Evolutionary conservation across 2,329 filamentous ascomycete genomes (phyloP), one percentile per base, ranked within the genome.

Genomic region (Alternaria arbusti): DNA sequence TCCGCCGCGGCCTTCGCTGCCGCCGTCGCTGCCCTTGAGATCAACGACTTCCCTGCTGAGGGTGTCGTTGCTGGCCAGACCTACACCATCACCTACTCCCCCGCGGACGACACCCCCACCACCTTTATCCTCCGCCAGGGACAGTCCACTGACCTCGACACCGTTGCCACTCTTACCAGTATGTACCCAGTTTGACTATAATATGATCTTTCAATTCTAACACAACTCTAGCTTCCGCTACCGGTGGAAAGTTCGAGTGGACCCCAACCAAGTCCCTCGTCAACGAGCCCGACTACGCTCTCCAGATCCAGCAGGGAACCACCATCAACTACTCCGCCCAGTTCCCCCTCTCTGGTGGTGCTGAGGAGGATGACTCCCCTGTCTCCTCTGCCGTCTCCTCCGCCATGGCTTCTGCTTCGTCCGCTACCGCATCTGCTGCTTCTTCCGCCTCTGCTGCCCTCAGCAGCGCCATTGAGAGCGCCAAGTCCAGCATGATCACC

Each of bases 61-160:
- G 74, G 80, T 51, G 79, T 88, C 57, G 72, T 80, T 52, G 82
- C 83, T 57, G 87, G 87, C 51, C 72, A 86, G 70, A 79, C 81
- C 26, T 79, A 82, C 65, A 84, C 78, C 13, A 74, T 88, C 54
- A 83, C 79, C 57, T 88, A 85, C 84, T 72, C 84, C 60, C 81
- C 80, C 50, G 78, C 81, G 58, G 74, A 78, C 61, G 68, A 70
- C 62, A 65, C 70, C 79, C 82, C 85, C 7, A 85, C 86, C 40
- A 88, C 84, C 44, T 84, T 90, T 69, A 84, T 83, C 58, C 82
- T 90, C 46, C 83, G 85, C 67, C 82, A 86, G 77, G 88, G 88
- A 49, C 62, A 76, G 17, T 76, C 84, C 3, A 77, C 70, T 57
- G 72, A 88, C 72, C 83, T 90, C 26, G 64, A 83, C 54, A 85